Evolutionary conservation across 202 grass and related monocot genomes (phyloP).

Genomic region (Schoenoplectus tabernaemontani): DNA sequence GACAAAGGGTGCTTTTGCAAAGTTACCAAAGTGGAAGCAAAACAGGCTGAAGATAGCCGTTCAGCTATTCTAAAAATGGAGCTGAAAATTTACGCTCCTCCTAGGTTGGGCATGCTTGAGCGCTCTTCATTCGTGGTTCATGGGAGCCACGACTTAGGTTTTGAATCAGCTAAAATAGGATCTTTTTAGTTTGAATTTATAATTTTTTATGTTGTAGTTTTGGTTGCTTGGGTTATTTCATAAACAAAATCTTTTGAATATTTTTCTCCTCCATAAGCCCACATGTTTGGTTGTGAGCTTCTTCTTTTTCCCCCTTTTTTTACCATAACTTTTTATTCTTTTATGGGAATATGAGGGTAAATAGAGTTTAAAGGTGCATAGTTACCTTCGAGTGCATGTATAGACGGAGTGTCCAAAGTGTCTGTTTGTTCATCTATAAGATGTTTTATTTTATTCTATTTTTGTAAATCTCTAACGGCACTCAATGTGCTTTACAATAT

Average conservation of each 20-base stretch:
- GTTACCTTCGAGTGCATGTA: slow-evolving; percentile 23
- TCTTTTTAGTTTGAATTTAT: slow-evolving; percentile 19
- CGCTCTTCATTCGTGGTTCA: slow-evolving; percentile 10
- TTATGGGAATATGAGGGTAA: slow-evolving; percentile 9
- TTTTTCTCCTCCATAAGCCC: slow-evolving; percentile 25
- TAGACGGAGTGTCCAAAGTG: slow-evolving; percentile 12
- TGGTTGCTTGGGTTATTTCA: slow-evolving; percentile 16
- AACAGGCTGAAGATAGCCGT: slow-evolving; percentile 65
- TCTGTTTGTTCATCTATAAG: slow-evolving; percentile 20
- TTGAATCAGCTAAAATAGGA: slow-evolving; percentile 24
- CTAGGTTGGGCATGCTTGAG: slow-evolving; percentile 12
- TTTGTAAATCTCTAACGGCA: neutral
- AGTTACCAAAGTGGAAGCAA: slow-evolving; percentile 93
- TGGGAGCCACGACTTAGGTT: slow-evolving; percentile 18
- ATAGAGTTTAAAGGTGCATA: slow-evolving; percentile 15
- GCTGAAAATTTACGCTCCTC: slow-evolving; percentile 15
- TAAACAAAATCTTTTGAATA: slow-evolving; percentile 1
- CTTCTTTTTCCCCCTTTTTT: slow-evolving; percentile 4
- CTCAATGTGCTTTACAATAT: neutral
- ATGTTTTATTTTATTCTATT: neutral
- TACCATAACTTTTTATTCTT: slow-evolving; percentile 2
- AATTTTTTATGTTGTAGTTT: slow-evolving; percentile 34
- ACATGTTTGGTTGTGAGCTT: slow-evolving; percentile 28
- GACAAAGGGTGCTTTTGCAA: slow-evolving; percentile 57
- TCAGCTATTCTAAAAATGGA: slow-evolving; percentile 60